Conservation (phyloP, 2,329 filamentous ascomycete species). For the Ampelomyces quisqualis region DNA sequence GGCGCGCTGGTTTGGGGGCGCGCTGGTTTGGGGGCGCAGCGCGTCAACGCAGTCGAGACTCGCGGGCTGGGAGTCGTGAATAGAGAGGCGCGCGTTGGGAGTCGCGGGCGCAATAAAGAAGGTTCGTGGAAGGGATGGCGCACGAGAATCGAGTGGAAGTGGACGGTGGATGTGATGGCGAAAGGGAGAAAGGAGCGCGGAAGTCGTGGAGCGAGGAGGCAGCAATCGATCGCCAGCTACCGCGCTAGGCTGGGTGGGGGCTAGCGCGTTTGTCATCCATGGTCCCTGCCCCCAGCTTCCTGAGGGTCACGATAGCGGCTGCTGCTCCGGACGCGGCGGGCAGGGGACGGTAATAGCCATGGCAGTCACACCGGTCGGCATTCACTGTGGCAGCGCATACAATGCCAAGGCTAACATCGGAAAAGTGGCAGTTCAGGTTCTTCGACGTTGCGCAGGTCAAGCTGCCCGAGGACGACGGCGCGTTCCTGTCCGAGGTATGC, state of each 20-base stretch:
- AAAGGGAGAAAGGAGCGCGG: not conserved
- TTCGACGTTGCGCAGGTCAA: slow-evolving; percentile 90
- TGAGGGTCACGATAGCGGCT: slow-evolving; percentile 26
- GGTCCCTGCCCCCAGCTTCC: slow-evolving; percentile 20
- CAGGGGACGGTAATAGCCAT: slow-evolving; percentile 37
- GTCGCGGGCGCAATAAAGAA: slow-evolving; percentile 10
- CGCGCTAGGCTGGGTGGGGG: not conserved
- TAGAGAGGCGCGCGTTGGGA: slow-evolving; percentile 19
- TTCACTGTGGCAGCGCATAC: not conserved
- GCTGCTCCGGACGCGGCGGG: slow-evolving; percentile 15
- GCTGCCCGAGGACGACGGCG: slow-evolving; percentile 75
- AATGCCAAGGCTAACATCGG: slow-evolving; percentile 25
- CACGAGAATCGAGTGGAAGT: slow-evolving; percentile 4
- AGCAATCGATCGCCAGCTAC: not conserved
- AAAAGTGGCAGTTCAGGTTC: slow-evolving; percentile 99
- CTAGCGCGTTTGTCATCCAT: slow-evolving; percentile 8
- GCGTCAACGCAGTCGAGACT: slow-evolving; percentile 20
- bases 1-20: slow-evolving; percentile 23
- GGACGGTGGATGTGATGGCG: not conserved
- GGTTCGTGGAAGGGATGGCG: slow-evolving; percentile 9
- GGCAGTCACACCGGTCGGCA: slow-evolving; percentile 46
- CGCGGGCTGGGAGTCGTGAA: slow-evolving; percentile 6
- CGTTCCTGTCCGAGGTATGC: slow-evolving; percentile 77
- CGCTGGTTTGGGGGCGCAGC: slow-evolving; percentile 19
- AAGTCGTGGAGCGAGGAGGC: slow-evolving; percentile 1